Base-by-base conservation (phyloP, 2,329 filamentous ascomycete genomes). In the Fusarium burgessii region DNA sequence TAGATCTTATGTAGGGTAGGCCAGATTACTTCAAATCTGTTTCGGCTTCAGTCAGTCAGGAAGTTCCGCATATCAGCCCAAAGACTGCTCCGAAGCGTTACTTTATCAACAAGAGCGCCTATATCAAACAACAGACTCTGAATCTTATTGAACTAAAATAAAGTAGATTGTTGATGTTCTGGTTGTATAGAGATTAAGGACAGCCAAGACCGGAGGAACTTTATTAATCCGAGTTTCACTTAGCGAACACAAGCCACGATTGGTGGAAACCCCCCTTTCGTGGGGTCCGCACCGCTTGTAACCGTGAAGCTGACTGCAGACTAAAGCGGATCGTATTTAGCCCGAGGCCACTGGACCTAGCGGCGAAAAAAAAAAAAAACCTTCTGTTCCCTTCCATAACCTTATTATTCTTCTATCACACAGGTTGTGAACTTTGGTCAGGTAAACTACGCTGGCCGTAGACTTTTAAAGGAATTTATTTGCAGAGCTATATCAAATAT, bases 181-280 rank as follows among this genome's bases (percentile, higher is more conserved):
- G 2, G 1, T 3, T 23, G 23, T 2, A 6, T 9, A 27, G n/a
- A 29, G 35, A 52, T 52, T 42, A 42, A 42, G 20, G 29, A 25
- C 2, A 8, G 25, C 27, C 50, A 32, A 43, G n/a, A 23, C 14
- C 18, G n/a, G 45, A 59, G 62, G 33, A 11, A 63, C 29, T 29
- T n/a, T 13, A 12, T 17, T 64, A 20, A 18, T 27, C 59, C 58
- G 62, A 18, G 17, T 64, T 65, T 49, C 15, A 10, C 42, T 7
- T 27, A 14, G 6, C 23, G 5, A 18, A 5, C 0, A 20, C 8
- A 8, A 12, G 9, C 6, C 5, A 3, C 35, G 25, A 64, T 65
- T 65, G 62, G 62, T 65, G 62, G 62, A 65, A 20, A 12, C 17
- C 6, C 49, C 45, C 49, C 62, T 65, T 29, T 65, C 25, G 33